Evolutionary conservation across 805 yeast genomes (phyloP), one percentile per base, ranked within the genome.

Genomic region (Metschnikowia picachoensis): DNA sequence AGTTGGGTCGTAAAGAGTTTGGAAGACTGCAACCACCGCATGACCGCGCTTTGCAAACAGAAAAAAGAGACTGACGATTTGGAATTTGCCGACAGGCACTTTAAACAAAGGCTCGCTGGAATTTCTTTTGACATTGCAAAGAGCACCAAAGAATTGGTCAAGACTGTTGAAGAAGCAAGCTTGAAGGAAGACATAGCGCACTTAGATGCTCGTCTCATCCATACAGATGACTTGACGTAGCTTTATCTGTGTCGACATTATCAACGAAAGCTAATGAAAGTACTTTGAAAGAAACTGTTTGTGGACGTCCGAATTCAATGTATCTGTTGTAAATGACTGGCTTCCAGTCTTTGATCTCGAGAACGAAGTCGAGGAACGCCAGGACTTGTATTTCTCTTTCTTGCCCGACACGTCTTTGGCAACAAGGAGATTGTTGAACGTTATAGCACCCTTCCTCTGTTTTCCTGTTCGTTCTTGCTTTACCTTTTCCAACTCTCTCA

Each of bases 51-150:
- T 50, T 84, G 91, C 60, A 67, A 64, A 50, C 70, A 73, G 12
- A 72, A 68, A 35, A 35, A 57, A 7, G 72, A 67, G 29, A 66
- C 66, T 53, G 58, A 66, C 35, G 86, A 82, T 53, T 67, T 60
- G 31, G 87, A 83, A 44, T 82, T 77, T 60, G 97, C 97, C 2
- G 95, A 89, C 61, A 85, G 87, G 64, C 86, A 86, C 57, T 85
- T 89, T 70, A 88, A 88, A 66, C 97, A 92, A 66, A 79, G 97
- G 59, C 78, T 92, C 53, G 98, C 98, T 0, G 97, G 97, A 2
- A 85, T 91, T 55, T 92, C 96, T 28, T 92, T 90, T 69, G 98
- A 92, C 64, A 87, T 92, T 68, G 97, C 97, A 20, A 90, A 92
- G 66, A 86, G 95, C 64, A 92, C 97, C 5, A 92, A 91, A 65